Conservation (phyloP, 768 basidiomycete genomes). For the Boletus fagicola region DNA sequence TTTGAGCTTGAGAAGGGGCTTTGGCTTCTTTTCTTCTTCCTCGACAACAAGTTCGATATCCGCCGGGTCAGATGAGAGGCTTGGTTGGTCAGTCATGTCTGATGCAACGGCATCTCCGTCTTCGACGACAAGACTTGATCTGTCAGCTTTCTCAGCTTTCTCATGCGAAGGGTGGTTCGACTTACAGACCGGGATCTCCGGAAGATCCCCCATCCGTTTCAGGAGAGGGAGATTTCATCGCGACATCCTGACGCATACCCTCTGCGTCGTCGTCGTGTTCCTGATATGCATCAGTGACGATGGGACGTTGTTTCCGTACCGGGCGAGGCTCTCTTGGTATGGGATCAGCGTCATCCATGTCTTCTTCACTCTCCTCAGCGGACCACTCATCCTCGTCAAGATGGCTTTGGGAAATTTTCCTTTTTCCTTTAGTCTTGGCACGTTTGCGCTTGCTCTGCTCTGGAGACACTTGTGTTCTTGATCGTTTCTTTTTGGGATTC, state of each 20-base stretch:
- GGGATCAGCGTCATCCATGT: slow-evolving; percentile 11
- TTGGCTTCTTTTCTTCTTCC: slow-evolving; percentile 72
- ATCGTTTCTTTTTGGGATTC: slow-evolving; percentile 19
- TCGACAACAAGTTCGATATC: slow-evolving; percentile 43
- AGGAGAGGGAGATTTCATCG: slow-evolving; percentile 14
- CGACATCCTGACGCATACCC: slow-evolving; percentile 10
- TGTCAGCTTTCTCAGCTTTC: slow-evolving; percentile 1
- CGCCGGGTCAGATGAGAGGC: background rate
- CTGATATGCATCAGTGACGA: slow-evolving; percentile 25
- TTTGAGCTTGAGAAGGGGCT: slow-evolving; percentile 60
- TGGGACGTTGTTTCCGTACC: slow-evolving; percentile 33
- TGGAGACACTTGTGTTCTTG: slow-evolving; percentile 13
- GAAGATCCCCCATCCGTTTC: background rate
- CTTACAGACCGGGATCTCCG: slow-evolving; percentile 5
- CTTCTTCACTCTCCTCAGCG: slow-evolving; percentile 21
- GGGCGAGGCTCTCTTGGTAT: slow-evolving; percentile 24
- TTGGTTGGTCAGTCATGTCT: slow-evolving; percentile 1
- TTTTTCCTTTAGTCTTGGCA: slow-evolving; percentile 41
- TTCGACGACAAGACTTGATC: background rate
- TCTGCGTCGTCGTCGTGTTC: slow-evolving; percentile 23
- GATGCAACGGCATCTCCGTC: background rate
- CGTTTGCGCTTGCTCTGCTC: slow-evolving; percentile 30
- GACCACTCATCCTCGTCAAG: slow-evolving; percentile 27
- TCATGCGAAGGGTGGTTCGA: background rate
- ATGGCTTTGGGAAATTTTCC: slow-evolving; percentile 26